Conservation (phyloP, 805 yeast species). For the Myxozyma monticola region DNA sequence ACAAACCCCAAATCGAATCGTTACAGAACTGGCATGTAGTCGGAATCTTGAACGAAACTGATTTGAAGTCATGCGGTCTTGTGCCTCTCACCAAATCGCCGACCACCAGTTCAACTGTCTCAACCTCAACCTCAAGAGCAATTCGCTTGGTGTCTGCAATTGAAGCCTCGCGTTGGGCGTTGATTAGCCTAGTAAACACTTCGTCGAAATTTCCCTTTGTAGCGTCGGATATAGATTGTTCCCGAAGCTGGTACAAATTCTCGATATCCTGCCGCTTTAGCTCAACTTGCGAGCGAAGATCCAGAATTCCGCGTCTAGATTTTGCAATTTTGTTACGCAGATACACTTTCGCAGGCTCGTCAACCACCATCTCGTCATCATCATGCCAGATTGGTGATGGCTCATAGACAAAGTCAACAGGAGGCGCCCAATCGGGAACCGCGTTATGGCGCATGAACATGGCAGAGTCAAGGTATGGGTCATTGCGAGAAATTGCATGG, state of each 20-base stretch:
- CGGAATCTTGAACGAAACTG: constrained; percentile 35
- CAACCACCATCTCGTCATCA: constrained; percentile 68
- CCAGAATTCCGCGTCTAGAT: constrained; percentile 36
- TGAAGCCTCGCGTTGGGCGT: constrained; percentile 61
- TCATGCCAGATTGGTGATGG: constrained; percentile 98
- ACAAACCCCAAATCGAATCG: constrained; percentile 33
- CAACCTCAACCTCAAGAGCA: constrained; percentile 80
- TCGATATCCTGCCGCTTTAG: constrained; percentile 35
- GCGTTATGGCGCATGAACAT: constrained; percentile 92
- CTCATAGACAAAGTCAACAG: constrained; percentile 76
- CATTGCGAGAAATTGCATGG: constrained; percentile 63
- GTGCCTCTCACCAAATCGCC: constrained; percentile 58
- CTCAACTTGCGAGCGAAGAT: constrained; percentile 36
- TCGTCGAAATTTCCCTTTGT: constrained; percentile 55
- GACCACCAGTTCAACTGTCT: constrained; percentile 82
- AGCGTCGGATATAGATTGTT: constrained; percentile 45
- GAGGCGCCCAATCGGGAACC: constrained; percentile 71
- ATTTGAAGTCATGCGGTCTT: constrained; percentile 31
- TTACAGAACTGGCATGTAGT: constrained; percentile 32
- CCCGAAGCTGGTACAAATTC: constrained; percentile 34
- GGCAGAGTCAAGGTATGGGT: constrained; percentile 72
- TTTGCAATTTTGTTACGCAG: constrained; percentile 41
- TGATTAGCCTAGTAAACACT: constrained; percentile 53
- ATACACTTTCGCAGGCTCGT: constrained; percentile 43
- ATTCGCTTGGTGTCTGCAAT: constrained; percentile 73